phyloP scores from a whole-genome alignment of 179 eudicot species.

The Camellia oleifera region DNA sequence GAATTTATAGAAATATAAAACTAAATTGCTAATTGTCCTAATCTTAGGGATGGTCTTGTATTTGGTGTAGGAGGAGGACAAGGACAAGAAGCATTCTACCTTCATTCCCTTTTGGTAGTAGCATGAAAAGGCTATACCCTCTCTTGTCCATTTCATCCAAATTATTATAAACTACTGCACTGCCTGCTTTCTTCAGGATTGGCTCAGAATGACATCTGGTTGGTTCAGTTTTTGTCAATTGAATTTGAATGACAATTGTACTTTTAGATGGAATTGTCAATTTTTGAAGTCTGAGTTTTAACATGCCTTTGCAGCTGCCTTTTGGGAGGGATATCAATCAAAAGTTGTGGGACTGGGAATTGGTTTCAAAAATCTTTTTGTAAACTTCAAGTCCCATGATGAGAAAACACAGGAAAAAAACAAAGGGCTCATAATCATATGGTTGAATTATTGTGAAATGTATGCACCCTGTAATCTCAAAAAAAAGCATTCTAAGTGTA shows the following conservation, averaged over 20 bases:
- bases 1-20: too few species aligned
- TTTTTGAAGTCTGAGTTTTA: neutral
- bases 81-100: constrained; percentile 1
- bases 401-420: too few species aligned
- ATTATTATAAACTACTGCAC: neutral
- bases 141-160: constrained; percentile 14
- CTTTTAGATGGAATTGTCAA: neutral
- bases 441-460: too few species aligned
- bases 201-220: neutral
- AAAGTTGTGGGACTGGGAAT: too few species aligned
- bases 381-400: too few species aligned
- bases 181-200: neutral
- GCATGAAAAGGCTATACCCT: constrained; percentile 7
- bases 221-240: neutral
- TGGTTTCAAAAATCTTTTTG: too few species aligned
- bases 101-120: constrained; percentile 11
- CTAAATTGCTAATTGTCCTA: too few species aligned
- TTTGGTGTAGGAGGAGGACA: constrained; percentile 11
- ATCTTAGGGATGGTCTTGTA: too few species aligned
- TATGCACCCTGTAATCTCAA: too few species aligned
- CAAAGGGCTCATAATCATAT: too few species aligned
- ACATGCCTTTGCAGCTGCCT: too few species aligned
- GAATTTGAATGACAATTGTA: neutral
- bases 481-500: too few species aligned
- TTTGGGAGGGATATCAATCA: neutral